Evolutionary conservation across 208 protist species (phyloP).

Genomic region (Trypanosoma lewisi): DNA sequence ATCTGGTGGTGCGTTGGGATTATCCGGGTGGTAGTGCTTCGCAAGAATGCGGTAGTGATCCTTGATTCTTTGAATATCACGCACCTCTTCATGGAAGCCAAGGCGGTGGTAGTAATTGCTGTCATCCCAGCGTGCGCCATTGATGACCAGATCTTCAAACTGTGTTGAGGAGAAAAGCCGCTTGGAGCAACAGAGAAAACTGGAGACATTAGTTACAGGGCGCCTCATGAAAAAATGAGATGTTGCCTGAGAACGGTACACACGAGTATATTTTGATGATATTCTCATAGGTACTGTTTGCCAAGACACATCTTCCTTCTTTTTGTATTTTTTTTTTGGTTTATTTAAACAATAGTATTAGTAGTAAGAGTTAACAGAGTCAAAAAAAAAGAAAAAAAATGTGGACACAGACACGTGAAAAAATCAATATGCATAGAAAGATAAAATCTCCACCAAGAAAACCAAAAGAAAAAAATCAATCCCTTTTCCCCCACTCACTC

Average conservation of each 20-base stretch:
- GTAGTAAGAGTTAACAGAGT: background rate
- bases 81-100: constrained; percentile 49
- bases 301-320: background rate
- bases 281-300: background rate
- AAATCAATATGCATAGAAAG: too few relatives aligned
- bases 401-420: too few relatives aligned
- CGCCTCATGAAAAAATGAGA: background rate
- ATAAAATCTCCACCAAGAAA: too few relatives aligned
- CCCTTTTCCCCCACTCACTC: too few relatives aligned
- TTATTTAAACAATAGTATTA: background rate
- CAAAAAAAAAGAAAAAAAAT: background rate
- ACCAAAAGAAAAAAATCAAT: constrained; percentile 9
- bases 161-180: constrained; percentile 3
- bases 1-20: constrained; percentile 21
- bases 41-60: constrained; percentile 66
- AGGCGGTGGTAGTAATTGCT: constrained; percentile 52
- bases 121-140: constrained; percentile 38
- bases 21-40: constrained; percentile 82
- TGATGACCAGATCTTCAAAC: constrained; percentile 36
- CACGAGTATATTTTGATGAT: constrained; percentile 1
- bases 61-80: constrained; percentile 43
- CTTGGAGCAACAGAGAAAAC: background rate
- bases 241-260: background rate
- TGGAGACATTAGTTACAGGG: background rate
- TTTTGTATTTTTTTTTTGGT: background rate